Evolutionary conservation across 441 rosid species (phyloP).

Genomic region (Raphanus hybrid): DNA sequence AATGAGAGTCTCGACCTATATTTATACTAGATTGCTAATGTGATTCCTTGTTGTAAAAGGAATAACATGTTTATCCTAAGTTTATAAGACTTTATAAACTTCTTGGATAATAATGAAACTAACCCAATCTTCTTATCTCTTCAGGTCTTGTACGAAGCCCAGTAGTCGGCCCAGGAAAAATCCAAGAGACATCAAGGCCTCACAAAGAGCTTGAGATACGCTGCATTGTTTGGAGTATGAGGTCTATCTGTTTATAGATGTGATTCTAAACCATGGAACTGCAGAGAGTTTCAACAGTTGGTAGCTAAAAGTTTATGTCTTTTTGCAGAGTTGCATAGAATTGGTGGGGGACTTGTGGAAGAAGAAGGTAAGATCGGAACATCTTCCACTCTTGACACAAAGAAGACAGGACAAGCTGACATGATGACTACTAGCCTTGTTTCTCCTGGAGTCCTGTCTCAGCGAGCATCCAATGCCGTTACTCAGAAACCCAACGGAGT

Average conservation of each 20-base stretch:
- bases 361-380: constrained; percentile 58
- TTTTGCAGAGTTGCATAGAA: constrained; percentile 73
- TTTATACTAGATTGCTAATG: no score
- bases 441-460: constrained; percentile 60
- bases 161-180: no score
- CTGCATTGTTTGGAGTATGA: background rate
- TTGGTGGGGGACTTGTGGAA: constrained; percentile 78
- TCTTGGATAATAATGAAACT: no score
- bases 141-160: no score
- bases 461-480: constrained; percentile 57
- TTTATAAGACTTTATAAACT: no score
- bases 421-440: constrained; percentile 49
- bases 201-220: background rate
- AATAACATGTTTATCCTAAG: no score
- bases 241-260: constrained; percentile 9
- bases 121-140: no score
- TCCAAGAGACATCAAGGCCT: no score
- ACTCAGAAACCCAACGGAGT: constrained; percentile 68
- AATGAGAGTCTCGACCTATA: no score
- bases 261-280: constrained; percentile 14
- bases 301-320: constrained; percentile 13
- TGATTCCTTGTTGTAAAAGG: no score
- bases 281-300: background rate
- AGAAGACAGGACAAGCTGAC: constrained; percentile 60
- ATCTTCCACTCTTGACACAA: constrained; percentile 51